A percentile compares a stretch with the other conserved stretches of the same genome.
These are phyloP conservation scores for Calamus simplicifolius DNA, from an alignment of 176 grass and related monocot genomes.

Conservation along the genomic window DNA sequence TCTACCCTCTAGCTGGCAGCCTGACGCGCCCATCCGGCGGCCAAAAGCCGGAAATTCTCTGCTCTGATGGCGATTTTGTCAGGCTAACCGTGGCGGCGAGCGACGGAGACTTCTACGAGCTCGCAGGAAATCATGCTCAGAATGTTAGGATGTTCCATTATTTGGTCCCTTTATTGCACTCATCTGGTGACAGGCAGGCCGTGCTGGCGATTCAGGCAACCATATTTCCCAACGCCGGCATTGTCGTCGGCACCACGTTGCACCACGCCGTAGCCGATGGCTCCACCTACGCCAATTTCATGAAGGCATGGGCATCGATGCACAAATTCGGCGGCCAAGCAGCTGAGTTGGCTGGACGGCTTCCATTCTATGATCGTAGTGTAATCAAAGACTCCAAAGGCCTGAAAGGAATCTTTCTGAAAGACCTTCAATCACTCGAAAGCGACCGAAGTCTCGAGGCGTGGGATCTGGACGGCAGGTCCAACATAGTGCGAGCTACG, in stretches of 20 bases:
- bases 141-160: not conserved
- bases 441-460: too few species aligned
- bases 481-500: not conserved
- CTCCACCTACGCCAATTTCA: not conserved
- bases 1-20: slow-evolving; percentile 7
- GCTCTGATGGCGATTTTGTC: not conserved
- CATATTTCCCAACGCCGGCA: slow-evolving; percentile 8
- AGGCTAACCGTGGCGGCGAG: not conserved
- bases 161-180: not conserved
- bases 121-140: not conserved
- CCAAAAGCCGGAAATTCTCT: not conserved
- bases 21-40: not conserved
- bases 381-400: too few species aligned
- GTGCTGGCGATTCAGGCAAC: slow-evolving; percentile 10
- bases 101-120: slow-evolving; percentile 1
- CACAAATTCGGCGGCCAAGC: not conserved
- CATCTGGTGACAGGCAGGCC: not conserved
- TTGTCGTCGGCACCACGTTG: not conserved
- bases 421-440: too few species aligned
- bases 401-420: too few species aligned
- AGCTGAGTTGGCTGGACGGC: too few species aligned
- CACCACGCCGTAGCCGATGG: slow-evolving; percentile 11
- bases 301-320: not conserved
- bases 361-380: too few species aligned
- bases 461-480: too few species aligned